Evolutionary conservation across 2,329 filamentous ascomycete genomes (phyloP).

Genomic region (Colletotrichum spinosum): DNA sequence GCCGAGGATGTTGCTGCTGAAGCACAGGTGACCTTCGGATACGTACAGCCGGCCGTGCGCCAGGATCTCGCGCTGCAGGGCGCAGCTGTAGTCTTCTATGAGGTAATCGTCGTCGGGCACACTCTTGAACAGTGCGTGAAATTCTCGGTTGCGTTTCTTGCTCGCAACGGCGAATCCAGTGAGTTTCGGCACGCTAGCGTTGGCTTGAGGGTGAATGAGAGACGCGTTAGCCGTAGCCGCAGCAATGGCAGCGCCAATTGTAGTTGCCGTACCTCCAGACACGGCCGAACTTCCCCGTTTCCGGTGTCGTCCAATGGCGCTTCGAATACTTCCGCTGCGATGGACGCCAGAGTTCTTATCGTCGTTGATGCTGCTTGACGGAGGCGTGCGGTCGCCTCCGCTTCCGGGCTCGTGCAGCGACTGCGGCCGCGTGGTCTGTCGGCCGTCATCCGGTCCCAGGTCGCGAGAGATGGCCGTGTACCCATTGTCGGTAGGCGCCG

Average conservation of each 20-base stretch:
- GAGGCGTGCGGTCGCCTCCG: slow-evolving; percentile 73
- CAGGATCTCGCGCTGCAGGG: slow-evolving; percentile 93
- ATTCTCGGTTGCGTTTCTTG: slow-evolving; percentile 95
- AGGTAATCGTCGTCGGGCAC: slow-evolving; percentile 98
- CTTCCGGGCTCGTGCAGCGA: slow-evolving; percentile 63
- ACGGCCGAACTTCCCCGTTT: slow-evolving; percentile 87
- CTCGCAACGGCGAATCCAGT: slow-evolving; percentile 97
- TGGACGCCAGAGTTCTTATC: slow-evolving; percentile 67
- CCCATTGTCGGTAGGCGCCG: slow-evolving; percentile 63
- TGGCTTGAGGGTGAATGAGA: slow-evolving; percentile 71
- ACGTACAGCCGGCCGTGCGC: slow-evolving; percentile 95
- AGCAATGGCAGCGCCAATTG: slow-evolving; percentile 79
- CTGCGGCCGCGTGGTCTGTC: slow-evolving; percentile 53
- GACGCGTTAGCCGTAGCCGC: slow-evolving; percentile 75
- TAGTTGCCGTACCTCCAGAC: slow-evolving; percentile 70
- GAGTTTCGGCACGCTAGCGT: slow-evolving; percentile 75
- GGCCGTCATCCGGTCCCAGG: slow-evolving; percentile 49
- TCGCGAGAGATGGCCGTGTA: slow-evolving; percentile 47
- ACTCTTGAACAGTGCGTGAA: slow-evolving; percentile 92
- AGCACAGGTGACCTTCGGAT: slow-evolving; percentile 96
- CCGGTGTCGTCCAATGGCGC: slow-evolving; percentile 69
- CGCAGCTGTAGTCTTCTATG: slow-evolving; percentile 98
- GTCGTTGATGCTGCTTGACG: slow-evolving; percentile 73
- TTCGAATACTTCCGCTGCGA: slow-evolving; percentile 75
- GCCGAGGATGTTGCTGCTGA: slow-evolving; percentile 98